phyloP scores from a whole-genome alignment of 257 asterid genomes.

The Haberlea rhodopensis region DNA sequence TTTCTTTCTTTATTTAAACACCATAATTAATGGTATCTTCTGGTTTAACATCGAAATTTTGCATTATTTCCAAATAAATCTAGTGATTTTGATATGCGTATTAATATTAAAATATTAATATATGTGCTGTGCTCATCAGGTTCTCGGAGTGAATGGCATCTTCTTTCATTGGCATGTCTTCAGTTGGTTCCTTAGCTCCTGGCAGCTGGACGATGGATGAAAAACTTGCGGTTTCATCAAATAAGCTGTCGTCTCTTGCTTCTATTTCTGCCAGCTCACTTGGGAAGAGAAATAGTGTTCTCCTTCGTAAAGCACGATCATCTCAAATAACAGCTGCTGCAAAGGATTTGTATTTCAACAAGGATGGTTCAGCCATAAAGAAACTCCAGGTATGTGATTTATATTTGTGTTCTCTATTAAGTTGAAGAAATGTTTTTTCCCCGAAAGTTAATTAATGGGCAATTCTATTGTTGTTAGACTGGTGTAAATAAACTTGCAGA shows the following conservation, averaged over 20 bases:
- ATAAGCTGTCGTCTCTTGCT: conserved; percentile 67
- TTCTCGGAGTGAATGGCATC: conserved; percentile 62
- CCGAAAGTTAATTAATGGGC: neutral
- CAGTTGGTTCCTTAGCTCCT: conserved; percentile 78
- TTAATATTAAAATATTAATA: too few species aligned
- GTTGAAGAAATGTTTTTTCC: neutral
- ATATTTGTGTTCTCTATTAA: neutral
- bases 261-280: conserved; percentile 53
- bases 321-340: conserved; percentile 68
- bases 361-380: conserved; percentile 96
- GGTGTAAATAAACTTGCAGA: conserved; percentile 95
- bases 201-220: conserved; percentile 49
- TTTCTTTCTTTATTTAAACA: too few species aligned
- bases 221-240: conserved; percentile 46
- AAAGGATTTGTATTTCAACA: conserved; percentile 83
- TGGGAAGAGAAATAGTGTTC: conserved; percentile 48
- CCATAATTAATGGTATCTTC: too few species aligned
- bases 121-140: conserved; percentile 13
- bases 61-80: too few species aligned
- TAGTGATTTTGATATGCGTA: too few species aligned
- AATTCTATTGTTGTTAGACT: conserved; percentile 38
- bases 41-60: too few species aligned
- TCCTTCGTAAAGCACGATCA: conserved; percentile 37
- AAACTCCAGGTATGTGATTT: conserved; percentile 57
- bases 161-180: conserved; percentile 59